Evolutionary conservation across 2,329 filamentous ascomycete species (phyloP), one percentile per base, ranked within the genome.

Genomic region (Verticillium longisporum): DNA sequence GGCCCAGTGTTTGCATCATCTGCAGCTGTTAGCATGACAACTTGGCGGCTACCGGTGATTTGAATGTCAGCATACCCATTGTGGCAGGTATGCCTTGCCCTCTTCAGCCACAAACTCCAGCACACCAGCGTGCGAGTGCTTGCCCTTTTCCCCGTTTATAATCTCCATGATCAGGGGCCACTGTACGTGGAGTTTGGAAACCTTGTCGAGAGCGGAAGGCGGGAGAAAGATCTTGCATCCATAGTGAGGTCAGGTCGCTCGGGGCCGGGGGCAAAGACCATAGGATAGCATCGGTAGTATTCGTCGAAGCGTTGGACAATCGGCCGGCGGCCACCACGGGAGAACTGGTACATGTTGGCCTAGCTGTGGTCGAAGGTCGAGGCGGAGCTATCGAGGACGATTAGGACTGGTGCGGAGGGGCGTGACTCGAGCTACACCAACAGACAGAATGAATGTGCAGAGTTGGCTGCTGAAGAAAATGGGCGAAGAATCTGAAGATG

Each of bases 151-250:
- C 31, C 93, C 92, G 72, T 98, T 99, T 69, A 91, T 90, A 66
- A 99, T 83, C 83, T 99, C 94, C 79, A 99, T 96, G 66, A 98
- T 85, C 81, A 99, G 91, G 7, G 95, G 95, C 80, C 97, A 99
- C 73, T 96, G 93, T 64, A 99, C 96, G 75, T 98, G 94, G 15
- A 99, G 80, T 71, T 93, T 86, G 15, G 95, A 97, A 68, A 99
- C 90, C 77, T 97, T 99, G 80, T 99, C 94, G 60, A 99, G 85
- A 6, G 95, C 94, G 38, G 92, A 97, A 0, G 95, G 90, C n/a
- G 95, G 95, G 65, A 99, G 87, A 72, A 99, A 91, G 69, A 99
- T 94, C 80, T 99, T 99, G 76, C 94, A 96, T 67, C 95, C 95
- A 72, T 95, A 93, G 80, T 98, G 64, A 96, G 88, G 67, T 93